These are phyloP conservation scores for Mucor mucedo DNA, from an alignment of 371 early-diverging fungal species.

Conservation along the genomic window DNA sequence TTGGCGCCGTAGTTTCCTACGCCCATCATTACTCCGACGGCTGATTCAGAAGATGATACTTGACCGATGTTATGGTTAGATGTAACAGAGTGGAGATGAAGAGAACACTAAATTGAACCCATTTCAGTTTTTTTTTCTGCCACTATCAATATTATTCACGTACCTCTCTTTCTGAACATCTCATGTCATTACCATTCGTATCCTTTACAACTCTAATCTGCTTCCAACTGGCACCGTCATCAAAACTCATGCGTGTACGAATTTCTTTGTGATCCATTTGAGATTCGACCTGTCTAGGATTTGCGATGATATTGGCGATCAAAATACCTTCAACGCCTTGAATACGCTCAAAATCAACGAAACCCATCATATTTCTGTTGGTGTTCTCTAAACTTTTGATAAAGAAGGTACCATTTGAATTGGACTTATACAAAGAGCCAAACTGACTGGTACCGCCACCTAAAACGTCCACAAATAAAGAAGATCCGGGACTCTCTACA, in stretches of 20 bases:
- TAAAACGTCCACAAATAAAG: conserved; percentile 70
- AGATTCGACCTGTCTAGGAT: conserved; percentile 63
- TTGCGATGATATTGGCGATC: conserved; percentile 81
- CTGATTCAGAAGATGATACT: conserved; percentile 73
- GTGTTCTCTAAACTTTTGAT: conserved; percentile 76
- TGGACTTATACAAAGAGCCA: conserved; percentile 84
- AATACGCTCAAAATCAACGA: conserved; percentile 90
- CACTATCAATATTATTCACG: conserved; percentile 1
- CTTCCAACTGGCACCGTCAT: conserved; percentile 85
- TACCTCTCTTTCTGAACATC: conserved; percentile 39
- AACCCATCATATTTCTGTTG: conserved; percentile 74
- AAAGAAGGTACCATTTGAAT: conserved; percentile 91
- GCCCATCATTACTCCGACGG: conserved; percentile 89
- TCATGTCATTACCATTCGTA: conserved; percentile 38
- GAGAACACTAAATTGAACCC: conserved; percentile 63
- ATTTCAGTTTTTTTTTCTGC: conserved; percentile 16
- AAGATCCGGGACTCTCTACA: conserved; percentile 70
- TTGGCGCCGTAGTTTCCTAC: conserved; percentile 87
- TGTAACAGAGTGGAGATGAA: conserved; percentile 91
- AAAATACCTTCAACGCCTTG: conserved; percentile 84
- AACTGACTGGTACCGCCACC: conserved; percentile 41
- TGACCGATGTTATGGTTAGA: conserved; percentile 65
- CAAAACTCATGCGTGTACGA: conserved; percentile 85
- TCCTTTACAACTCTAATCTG: conserved; percentile 53
- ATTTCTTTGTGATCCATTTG: conserved; percentile 62